A percentile compares a stretch with the other conserved stretches of the same genome.
phyloP scores from a whole-genome alignment of 1,139 yeast genomes.

The Scheffersomyces cryptocercus region DNA sequence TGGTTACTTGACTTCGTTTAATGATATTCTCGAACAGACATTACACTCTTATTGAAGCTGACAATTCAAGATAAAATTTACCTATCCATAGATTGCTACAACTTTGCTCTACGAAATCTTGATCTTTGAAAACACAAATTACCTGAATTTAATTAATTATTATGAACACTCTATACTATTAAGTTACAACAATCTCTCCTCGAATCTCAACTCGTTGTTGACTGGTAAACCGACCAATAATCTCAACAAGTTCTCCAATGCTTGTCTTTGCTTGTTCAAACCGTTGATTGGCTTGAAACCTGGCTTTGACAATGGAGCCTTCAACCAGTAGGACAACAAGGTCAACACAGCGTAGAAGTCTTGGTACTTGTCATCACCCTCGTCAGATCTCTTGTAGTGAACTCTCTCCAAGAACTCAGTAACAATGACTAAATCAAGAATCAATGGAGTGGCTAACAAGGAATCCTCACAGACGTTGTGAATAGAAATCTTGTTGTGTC shows the following conservation, averaged over 20 bases:
- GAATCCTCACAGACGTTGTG: conserved; percentile 98
- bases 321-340: conserved; percentile 91
- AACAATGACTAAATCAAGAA: conserved; percentile 87
- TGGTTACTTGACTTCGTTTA: too few species aligned
- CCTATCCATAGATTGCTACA: too few species aligned
- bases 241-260: conserved; percentile 87
- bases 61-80: too few species aligned
- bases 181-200: conserved; percentile 70
- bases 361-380: conserved; percentile 49
- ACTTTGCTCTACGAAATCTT: too few species aligned
- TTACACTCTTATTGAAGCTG: too few species aligned
- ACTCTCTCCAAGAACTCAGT: conserved; percentile 89
- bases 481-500: conserved; percentile 90
- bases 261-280: conserved; percentile 90
- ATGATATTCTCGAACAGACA: too few species aligned
- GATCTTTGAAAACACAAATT: too few species aligned
- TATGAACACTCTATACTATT: not conserved
- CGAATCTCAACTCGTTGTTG: conserved; percentile 88
- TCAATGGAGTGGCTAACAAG: conserved; percentile 89
- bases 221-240: conserved; percentile 89
- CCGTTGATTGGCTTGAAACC: conserved; percentile 93
- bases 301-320: conserved; percentile 92
- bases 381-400: conserved; percentile 59
- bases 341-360: conserved; percentile 83
- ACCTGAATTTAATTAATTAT: too few species aligned